Percentiles rank a stretch among this genome's conserved stretches.
Evolutionary conservation across 106 monocot species (phyloP).

Genomic region (Posidonia australis): DNA sequence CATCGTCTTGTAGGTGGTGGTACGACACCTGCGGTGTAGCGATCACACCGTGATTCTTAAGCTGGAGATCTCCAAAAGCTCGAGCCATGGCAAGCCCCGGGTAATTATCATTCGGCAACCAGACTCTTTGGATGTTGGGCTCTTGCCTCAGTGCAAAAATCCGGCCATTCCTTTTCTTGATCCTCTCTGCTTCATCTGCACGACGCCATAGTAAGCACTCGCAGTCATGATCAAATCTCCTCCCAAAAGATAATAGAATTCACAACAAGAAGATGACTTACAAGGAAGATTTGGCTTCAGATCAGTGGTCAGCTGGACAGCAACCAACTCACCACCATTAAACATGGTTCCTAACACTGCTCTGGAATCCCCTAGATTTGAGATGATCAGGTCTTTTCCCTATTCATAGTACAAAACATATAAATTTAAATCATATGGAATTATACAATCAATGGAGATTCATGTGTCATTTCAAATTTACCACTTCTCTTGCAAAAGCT

Average conservation of each 20-base stretch:
- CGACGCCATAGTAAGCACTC: too few species aligned
- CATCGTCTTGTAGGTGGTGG: conserved; percentile 28
- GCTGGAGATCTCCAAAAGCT: conserved; percentile 73
- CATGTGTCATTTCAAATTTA: too few species aligned
- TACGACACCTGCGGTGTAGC: conserved; percentile 62
- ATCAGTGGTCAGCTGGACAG: conserved; percentile 80
- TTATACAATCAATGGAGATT: too few species aligned
- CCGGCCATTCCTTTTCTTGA: conserved; percentile 59
- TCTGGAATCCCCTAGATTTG: conserved; percentile 91
- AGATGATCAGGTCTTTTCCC: conserved; percentile 79
- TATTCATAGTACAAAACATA: conserved; percentile 6
- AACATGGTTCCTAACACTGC: conserved; percentile 52
- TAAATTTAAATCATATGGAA: too few species aligned
- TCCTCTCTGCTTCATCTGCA: conserved; percentile 76
- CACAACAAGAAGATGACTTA: conserved; percentile 15
- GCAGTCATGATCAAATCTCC: too few species aligned
- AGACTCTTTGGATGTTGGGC: conserved; percentile 54
- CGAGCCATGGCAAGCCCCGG: conserved; percentile 93
- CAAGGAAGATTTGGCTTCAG: conserved; percentile 63
- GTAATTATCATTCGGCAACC: conserved; percentile 65
- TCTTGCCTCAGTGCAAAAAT: conserved; percentile 63
- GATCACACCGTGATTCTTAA: conserved; percentile 82
- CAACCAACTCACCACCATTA: conserved; percentile 40
- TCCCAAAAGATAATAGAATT: neutral
- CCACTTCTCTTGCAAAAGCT: too few species aligned